Base-by-base conservation (phyloP, 306 rosid genomes). In the Mucuna pruriens region DNA sequence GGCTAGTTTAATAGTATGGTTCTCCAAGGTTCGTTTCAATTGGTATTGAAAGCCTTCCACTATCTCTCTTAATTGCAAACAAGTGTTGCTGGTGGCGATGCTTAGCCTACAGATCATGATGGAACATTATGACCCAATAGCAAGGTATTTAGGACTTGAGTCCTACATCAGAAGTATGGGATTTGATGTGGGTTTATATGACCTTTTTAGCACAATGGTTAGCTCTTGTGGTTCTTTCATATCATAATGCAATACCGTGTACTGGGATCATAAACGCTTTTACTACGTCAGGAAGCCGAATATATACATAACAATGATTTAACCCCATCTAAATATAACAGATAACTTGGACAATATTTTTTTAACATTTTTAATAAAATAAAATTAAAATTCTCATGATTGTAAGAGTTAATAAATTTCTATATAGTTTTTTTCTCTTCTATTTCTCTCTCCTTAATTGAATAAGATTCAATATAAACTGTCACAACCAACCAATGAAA, bases 181-280 rank as follows among this genome's bases (percentile, higher is more conserved):
- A 42, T 60, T 51, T 19, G 51, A 17, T 12, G 29, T 6, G 9
- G 55, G 34, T 72, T 61, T 69, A 57, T 33, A 15, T 52, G 69
- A 45, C 29, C 22, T 71, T 82, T 38, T 58, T 20, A 15, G 19
- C 39, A 39, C 25, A 4, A 45, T 75, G 65, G 42, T 40, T 80
- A 23, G 51, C 54, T 72, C 46, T 31, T 61, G 25, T 51, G 66
- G 76, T 31, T 75, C 34, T 25, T 74, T 65, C 62, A 65, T 52
- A 66, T 64, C 62, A 49, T 39, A 46, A 57, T 79, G 42, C 60
- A 15, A 62, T 71, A 44, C 63, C 69, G 15, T 15, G 23, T 62
- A 19, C 19, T 60, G 40, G 25, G 20, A 26, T 61, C 66, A 29
- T 62, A 62, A 49, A 44, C 20, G 20, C 42, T 39, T 23, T 46